These are phyloP conservation scores for Pelargonium cotyledonis DNA, from an alignment of 441 rosid genomes.

Conservation along the genomic window DNA sequence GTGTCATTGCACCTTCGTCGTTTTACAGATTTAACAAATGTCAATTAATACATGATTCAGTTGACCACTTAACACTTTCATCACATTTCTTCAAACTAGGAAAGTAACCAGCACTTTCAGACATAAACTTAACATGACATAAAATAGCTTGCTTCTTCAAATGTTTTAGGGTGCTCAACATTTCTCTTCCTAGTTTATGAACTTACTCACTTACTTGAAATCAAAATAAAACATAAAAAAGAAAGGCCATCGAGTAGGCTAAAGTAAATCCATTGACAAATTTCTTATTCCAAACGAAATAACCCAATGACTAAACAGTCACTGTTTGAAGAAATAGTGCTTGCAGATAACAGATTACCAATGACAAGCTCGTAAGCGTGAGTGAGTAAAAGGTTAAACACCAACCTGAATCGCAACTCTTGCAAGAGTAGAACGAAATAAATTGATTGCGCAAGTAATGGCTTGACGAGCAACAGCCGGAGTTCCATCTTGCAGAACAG, in stretches of 20 bases:
- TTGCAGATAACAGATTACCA: background rate
- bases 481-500: conserved; percentile 61
- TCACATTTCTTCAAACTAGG: no score
- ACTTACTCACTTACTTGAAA: background rate
- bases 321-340: background rate
- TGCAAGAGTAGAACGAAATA: conserved; percentile 59
- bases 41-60: background rate
- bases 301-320: background rate
- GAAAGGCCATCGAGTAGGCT: background rate
- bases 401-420: conserved; percentile 61
- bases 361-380: background rate
- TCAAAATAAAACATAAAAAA: background rate
- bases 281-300: background rate
- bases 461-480: conserved; percentile 94
- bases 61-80: no score
- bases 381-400: background rate
- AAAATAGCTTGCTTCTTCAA: background rate
- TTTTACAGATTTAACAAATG: no score
- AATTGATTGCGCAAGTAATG: conserved; percentile 53
- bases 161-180: conserved; percentile 1
- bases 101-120: background rate
- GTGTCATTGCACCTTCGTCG: background rate
- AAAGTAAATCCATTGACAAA: background rate
- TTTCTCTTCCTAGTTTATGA: background rate
- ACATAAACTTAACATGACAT: background rate